Percentiles rank a stretch among this genome's conserved stretches.
Evolutionary conservation across 345 rosid species (phyloP).

Genomic region (Carallia pectinifolia): DNA sequence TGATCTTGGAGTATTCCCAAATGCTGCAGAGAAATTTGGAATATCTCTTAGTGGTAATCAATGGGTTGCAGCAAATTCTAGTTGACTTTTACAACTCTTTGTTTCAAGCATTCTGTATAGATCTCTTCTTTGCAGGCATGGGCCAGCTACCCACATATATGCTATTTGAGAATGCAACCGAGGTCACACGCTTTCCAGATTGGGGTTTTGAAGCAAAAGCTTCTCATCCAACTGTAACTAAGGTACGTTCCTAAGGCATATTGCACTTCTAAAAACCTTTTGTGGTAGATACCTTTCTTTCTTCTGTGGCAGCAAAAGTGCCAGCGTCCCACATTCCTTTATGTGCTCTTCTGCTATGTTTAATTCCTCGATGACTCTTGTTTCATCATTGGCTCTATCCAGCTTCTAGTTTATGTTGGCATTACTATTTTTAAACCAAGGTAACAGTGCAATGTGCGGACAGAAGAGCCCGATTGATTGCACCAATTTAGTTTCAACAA

Average conservation of each 20-base stretch:
- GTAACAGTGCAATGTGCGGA: background rate
- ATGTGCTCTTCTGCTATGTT: too few relatives aligned
- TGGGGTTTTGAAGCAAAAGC: slow-evolving; percentile 57
- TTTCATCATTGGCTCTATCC: too few relatives aligned
- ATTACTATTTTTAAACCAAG: too few relatives aligned
- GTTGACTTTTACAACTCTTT: slow-evolving; percentile 1
- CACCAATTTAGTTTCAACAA: background rate
- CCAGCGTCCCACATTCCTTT: too few relatives aligned
- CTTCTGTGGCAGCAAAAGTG: too few relatives aligned
- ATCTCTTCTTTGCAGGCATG: slow-evolving; percentile 45
- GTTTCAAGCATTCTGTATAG: slow-evolving; percentile 9
- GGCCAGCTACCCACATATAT: slow-evolving; percentile 85
- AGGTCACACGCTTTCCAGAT: slow-evolving; percentile 77
- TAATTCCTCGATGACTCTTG: too few relatives aligned
- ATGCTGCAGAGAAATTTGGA: slow-evolving; percentile 81
- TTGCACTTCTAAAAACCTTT: background rate
- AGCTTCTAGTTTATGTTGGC: too few relatives aligned
- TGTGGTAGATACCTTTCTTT: too few relatives aligned
- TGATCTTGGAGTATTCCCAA: slow-evolving; percentile 92
- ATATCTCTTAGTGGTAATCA: slow-evolving; percentile 69
- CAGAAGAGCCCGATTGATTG: background rate
- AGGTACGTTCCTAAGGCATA: slow-evolving; percentile 43
- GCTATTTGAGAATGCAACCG: slow-evolving; percentile 71
- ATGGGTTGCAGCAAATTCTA: background rate
- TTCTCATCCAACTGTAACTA: slow-evolving; percentile 55